These are phyloP conservation scores for Phytophthora nicotianae DNA, from an alignment of 352 stramenopile genomes.

Conservation along the genomic window DNA sequence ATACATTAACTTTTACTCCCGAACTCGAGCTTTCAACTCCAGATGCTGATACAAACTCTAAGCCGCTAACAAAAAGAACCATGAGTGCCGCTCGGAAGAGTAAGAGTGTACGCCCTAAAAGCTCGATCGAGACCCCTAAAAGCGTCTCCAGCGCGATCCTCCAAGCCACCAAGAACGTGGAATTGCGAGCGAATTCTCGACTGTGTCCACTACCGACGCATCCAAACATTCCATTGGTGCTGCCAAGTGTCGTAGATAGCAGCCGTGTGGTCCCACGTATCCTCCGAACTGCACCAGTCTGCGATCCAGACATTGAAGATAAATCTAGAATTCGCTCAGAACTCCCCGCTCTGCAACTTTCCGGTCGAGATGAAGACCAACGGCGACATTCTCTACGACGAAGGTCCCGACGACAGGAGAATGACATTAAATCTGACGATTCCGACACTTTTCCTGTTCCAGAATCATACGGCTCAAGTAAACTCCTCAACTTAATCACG, in stretches of 20 bases:
- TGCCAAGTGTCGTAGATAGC: conserved; percentile 29
- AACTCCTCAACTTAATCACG: conserved; percentile 15
- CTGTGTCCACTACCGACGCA: conserved; percentile 12
- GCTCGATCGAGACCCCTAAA: conserved; percentile 19
- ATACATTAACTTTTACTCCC: conserved; percentile 1
- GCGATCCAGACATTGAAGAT: conserved; percentile 16
- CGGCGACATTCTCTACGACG: conserved; percentile 6
- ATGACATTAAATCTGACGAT: conserved; percentile 24
- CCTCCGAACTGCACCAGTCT: conserved; percentile 28
- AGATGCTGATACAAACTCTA: background rate
- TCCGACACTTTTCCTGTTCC: conserved; percentile 35
- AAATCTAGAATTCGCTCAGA: conserved; percentile 36
- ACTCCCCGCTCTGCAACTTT: conserved; percentile 29
- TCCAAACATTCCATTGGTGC: conserved; percentile 10
- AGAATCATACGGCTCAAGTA: conserved; percentile 39
- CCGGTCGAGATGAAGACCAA: conserved; percentile 20
- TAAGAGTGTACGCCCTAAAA: conserved; percentile 11
- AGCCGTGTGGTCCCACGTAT: conserved; percentile 14
- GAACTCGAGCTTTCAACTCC: background rate
- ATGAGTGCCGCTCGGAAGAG: conserved; percentile 7
- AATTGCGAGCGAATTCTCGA: conserved; percentile 5
- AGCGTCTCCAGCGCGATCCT: conserved; percentile 22
- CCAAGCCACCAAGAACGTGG: conserved; percentile 17
- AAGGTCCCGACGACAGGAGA: conserved; percentile 24
- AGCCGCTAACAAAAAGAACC: conserved; percentile 5